Evolutionary conservation across 176 grass and related monocot species (phyloP).

Genomic region (Carex cristatella): DNA sequence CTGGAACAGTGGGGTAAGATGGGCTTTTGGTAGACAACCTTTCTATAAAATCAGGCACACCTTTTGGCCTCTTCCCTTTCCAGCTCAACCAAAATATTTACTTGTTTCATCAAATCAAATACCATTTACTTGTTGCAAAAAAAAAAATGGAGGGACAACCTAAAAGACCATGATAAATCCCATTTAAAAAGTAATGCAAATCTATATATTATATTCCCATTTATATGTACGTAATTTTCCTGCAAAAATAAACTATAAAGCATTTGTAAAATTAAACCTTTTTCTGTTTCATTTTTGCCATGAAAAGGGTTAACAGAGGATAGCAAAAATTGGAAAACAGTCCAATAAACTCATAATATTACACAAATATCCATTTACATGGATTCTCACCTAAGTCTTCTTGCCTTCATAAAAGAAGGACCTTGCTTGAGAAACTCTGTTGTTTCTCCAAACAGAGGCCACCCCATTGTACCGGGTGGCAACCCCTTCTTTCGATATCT

Average conservation of each 20-base stretch:
- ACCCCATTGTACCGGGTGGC: constrained; percentile 92
- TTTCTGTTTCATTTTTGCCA: not conserved
- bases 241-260: not conserved
- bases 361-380: not conserved
- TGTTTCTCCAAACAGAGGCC: constrained; percentile 87
- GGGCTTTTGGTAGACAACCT: constrained; percentile 66
- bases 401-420: constrained; percentile 63
- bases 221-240: not conserved
- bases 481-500: constrained; percentile 60
- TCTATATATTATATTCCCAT: not conserved
- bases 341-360: not conserved
- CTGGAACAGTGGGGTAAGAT: constrained; percentile 43
- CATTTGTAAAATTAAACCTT: not conserved
- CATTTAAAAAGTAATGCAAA: not conserved
- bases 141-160: not conserved
- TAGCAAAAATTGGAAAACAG: not conserved
- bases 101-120: not conserved
- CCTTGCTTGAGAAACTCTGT: constrained; percentile 92
- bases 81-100: constrained; percentile 29
- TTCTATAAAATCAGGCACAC: constrained; percentile 21
- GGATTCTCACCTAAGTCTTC: constrained; percentile 57
- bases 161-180: not conserved
- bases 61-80: constrained; percentile 23
- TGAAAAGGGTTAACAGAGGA: not conserved
- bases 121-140: not conserved